Evolutionary conservation across 2,329 filamentous ascomycete species (phyloP).

Genomic region (Alternaria triticina): DNA sequence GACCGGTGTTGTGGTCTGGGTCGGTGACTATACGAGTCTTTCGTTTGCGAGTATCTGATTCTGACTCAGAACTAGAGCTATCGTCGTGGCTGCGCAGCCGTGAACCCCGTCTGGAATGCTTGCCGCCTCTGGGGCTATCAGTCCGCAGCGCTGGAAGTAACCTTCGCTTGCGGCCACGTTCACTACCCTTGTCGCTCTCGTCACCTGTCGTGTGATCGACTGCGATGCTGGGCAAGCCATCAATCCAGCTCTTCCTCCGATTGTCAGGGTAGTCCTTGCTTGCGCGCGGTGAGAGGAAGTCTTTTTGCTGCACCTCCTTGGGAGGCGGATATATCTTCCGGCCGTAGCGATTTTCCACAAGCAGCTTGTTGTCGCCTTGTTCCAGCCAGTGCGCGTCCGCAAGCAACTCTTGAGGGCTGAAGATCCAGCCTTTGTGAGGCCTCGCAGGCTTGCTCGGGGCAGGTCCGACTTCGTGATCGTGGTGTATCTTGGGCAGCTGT

Average conservation of each 20-base stretch:
- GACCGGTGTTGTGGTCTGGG: slow-evolving; percentile 53
- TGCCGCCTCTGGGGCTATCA: slow-evolving; percentile 41
- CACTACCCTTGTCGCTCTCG: slow-evolving; percentile 46
- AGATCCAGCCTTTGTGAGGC: slow-evolving; percentile 82
- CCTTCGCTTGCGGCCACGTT: slow-evolving; percentile 47
- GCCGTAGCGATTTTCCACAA: slow-evolving; percentile 82
- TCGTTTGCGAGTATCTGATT: slow-evolving; percentile 58
- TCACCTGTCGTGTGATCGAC: slow-evolving; percentile 41
- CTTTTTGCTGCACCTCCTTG: slow-evolving; percentile 30
- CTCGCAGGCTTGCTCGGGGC: slow-evolving; percentile 66
- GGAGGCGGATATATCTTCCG: slow-evolving; percentile 67
- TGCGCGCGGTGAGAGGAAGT: slow-evolving; percentile 37
- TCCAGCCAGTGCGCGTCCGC: slow-evolving; percentile 93
- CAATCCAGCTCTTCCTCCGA: slow-evolving; percentile 41
- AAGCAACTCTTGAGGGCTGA: slow-evolving; percentile 82
- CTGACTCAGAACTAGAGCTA: slow-evolving; percentile 44
- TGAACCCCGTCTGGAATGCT: slow-evolving; percentile 38
- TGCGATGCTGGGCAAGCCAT: slow-evolving; percentile 33
- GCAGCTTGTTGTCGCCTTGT: slow-evolving; percentile 76
- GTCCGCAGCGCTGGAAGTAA: slow-evolving; percentile 40
- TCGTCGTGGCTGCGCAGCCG: slow-evolving; percentile 34
- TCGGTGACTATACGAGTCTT: slow-evolving; percentile 59
- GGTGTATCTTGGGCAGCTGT: slow-evolving; percentile 40
- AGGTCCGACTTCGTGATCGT: slow-evolving; percentile 30
- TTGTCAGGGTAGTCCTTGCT: slow-evolving; percentile 46